phyloP scores from a whole-genome alignment of 306 rosid species.

The Phaseolus lunatus region DNA sequence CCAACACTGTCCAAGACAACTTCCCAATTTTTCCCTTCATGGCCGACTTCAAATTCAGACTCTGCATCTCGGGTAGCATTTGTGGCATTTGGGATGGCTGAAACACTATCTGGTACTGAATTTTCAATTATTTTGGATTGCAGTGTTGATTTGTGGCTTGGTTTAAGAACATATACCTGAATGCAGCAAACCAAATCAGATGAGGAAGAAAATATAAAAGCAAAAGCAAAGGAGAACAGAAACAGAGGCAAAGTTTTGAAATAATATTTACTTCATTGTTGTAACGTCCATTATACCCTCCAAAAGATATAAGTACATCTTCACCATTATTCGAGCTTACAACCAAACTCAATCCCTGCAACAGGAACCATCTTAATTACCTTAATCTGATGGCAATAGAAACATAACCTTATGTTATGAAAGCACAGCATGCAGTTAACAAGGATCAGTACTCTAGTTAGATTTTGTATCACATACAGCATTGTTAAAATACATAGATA shows the following conservation, averaged over 20 bases:
- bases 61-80: slow-evolving; percentile 76
- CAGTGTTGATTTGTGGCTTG: slow-evolving; percentile 91
- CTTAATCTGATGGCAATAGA: slow-evolving; percentile 33
- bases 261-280: slow-evolving; percentile 74
- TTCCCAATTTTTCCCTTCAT: slow-evolving; percentile 88
- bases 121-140: slow-evolving; percentile 72
- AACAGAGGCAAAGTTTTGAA: slow-evolving; percentile 20
- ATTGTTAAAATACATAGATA: slow-evolving; percentile 26
- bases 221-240: slow-evolving; percentile 32
- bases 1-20: slow-evolving; percentile 73
- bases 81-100: slow-evolving; percentile 70
- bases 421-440: slow-evolving; percentile 1
- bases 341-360: slow-evolving; percentile 91
- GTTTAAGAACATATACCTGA: slow-evolving; percentile 88
- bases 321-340: slow-evolving; percentile 78
- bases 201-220: slow-evolving; percentile 26
- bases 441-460: slow-evolving; percentile 12
- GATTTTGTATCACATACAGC: slow-evolving; percentile 29
- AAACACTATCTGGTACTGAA: slow-evolving; percentile 71
- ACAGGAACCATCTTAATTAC: slow-evolving; percentile 42
- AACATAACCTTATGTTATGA: slow-evolving; percentile 13
- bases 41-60: slow-evolving; percentile 72
- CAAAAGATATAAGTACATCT: slow-evolving; percentile 82
- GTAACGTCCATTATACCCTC: slow-evolving; percentile 95
- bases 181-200: slow-evolving; percentile 43